A percentile compares a stretch with the other conserved stretches of the same genome.
Conservation (phyloP, 352 stramenopile species). For the Pythium dissimile region DNA sequence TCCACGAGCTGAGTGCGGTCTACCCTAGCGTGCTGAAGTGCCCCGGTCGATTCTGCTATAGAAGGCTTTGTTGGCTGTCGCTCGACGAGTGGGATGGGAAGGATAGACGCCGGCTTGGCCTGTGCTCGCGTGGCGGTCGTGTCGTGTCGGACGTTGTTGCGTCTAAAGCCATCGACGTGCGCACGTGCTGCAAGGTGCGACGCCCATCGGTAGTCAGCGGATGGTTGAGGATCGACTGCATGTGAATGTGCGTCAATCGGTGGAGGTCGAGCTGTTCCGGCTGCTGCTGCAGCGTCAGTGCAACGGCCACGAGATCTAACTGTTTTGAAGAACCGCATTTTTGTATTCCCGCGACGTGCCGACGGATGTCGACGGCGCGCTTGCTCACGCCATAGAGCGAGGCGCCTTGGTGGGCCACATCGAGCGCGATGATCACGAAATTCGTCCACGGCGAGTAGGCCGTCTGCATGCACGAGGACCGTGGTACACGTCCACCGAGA, state of each 20-base stretch:
- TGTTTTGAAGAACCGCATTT: background rate
- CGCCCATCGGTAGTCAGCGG: too few relatives aligned
- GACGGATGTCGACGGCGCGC: background rate
- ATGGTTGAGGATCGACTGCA: background rate
- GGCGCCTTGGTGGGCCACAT: background rate
- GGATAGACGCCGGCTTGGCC: background rate
- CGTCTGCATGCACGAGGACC: constrained; percentile 6
- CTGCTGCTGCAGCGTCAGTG: background rate
- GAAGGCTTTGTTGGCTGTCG: background rate
- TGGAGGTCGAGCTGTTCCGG: background rate
- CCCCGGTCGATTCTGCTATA: background rate
- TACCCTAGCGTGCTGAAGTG: background rate
- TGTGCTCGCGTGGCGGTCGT: background rate
- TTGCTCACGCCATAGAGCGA: background rate
- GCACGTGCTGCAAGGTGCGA: too few relatives aligned
- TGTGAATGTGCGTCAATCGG: background rate
- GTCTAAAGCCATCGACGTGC: too few relatives aligned
- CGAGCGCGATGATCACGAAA: background rate
- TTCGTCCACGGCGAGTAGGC: background rate
- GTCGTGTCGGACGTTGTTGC: too few relatives aligned
- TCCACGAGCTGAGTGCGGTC: background rate
- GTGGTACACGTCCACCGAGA: constrained; percentile 12
- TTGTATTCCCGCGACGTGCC: background rate
- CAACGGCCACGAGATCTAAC: background rate
- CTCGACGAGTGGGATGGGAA: background rate